A percentile compares a stretch with the other conserved stretches of the same genome.
Evolutionary conservation across 148 eudicot genomes (phyloP).

Genomic region (Cornus suecica): DNA sequence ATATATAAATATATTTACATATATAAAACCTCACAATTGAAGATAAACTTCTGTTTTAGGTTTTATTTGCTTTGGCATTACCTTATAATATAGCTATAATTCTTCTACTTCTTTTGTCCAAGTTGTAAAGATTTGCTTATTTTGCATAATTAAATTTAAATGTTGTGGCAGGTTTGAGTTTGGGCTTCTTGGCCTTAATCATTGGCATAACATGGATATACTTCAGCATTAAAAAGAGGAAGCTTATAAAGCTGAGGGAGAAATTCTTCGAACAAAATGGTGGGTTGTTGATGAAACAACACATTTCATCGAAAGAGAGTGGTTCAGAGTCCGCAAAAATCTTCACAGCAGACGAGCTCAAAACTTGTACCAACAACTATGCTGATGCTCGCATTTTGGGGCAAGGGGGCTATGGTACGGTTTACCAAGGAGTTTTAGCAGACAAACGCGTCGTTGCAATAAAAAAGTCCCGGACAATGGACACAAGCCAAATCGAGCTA

Average conservation of each 20-base stretch:
- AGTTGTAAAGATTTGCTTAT: too few species aligned
- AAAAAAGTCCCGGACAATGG: constrained; percentile 6
- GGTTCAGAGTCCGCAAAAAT: not conserved
- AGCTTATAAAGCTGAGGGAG: not conserved
- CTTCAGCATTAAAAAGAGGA: not conserved
- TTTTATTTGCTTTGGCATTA: too few species aligned
- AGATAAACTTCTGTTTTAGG: too few species aligned
- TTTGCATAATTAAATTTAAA: too few species aligned
- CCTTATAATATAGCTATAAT: too few species aligned
- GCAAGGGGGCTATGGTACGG: constrained; percentile 13
- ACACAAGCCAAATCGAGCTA: constrained; percentile 8
- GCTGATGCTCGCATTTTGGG: constrained; percentile 14
- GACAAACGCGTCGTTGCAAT: constrained; percentile 13
- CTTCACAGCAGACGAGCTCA: not conserved
- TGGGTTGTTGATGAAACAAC: not conserved
- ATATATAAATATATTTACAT: too few species aligned
- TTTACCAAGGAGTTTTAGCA: not conserved
- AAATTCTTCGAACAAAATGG: not conserved
- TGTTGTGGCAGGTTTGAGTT: not conserved
- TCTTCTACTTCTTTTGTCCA: too few species aligned
- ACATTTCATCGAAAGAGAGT: not conserved
- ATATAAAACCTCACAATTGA: too few species aligned
- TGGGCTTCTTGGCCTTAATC: not conserved
- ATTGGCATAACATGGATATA: not conserved
- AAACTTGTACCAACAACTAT: constrained; percentile 15